Base-by-base conservation (phyloP, 768 basidiomycete species). In the Mycena metata region DNA sequence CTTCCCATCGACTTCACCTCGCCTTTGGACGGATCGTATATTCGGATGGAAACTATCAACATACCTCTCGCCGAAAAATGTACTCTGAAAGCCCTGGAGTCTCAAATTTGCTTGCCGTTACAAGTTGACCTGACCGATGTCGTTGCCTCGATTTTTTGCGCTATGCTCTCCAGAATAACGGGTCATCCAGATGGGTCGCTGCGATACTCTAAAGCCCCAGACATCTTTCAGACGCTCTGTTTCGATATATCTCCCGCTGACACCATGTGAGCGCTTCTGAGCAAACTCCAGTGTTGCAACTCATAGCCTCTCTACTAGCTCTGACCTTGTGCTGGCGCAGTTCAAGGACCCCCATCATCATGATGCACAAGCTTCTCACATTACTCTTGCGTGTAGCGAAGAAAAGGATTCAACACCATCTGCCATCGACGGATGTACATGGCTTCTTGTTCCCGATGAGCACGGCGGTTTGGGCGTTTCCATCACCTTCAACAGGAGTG, bases 141-240 rank as follows among this genome's bases (percentile, higher is more conserved):
- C 30, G 50, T 52, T 52, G 50, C 50, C 50, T 52, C 50, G 50
- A 52, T 52, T 52, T 52, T 52, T 52, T 52, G 50, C 50, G 50
- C 50, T 52, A 52, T 33, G 50, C 16, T 52, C 30, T 52, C 50
- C 50, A 52, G 50, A 33, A 52, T 52, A 33, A 35, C 30, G 50
- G 30, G 50, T 52, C 50, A 52, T 19, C 30, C 50, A 52, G 50
- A 52, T 35, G 50, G 50, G 30, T 33, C 26, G 30, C 26, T 52
- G 26, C 30, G 50, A 35, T 52, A 52, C 50, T 52, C 50, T 33
- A 52, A 52, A 52, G 26, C 50, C 30, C 50, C 50, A 52, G 50
- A 35, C 30, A 52, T 17, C 50, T 52, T 52, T 52, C 50, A 52
- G 35, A 52, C 30, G 30, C 50, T 52, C 50, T 52, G 50, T 52